Evolutionary conservation across 805 yeast species (phyloP).

Genomic region (Blastobotrys peoriensis): DNA sequence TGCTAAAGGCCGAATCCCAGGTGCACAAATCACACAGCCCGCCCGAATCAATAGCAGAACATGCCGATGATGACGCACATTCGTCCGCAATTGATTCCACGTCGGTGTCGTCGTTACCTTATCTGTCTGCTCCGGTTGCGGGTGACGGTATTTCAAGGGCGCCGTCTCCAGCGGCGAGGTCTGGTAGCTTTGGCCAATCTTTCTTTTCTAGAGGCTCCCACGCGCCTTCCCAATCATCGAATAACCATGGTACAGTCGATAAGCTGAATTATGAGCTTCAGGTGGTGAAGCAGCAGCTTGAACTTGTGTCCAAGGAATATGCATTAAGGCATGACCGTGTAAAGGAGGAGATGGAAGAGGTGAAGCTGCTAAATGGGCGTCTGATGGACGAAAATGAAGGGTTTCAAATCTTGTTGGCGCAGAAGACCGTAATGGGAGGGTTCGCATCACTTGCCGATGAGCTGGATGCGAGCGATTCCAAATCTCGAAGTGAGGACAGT

Average conservation of each 20-base stretch:
- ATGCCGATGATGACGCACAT: background rate
- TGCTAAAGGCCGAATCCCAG: background rate
- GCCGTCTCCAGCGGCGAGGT: background rate
- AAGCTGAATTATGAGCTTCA: conserved; percentile 19
- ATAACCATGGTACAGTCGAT: conserved; percentile 11
- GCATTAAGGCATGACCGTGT: conserved; percentile 22
- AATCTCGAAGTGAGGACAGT: conserved; percentile 4
- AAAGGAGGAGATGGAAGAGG: conserved; percentile 22
- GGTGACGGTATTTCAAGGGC: background rate
- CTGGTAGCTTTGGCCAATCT: background rate
- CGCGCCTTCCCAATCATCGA: background rate
- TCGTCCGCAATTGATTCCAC: background rate
- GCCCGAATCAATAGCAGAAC: background rate
- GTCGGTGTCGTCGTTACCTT: background rate
- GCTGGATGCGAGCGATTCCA: conserved; percentile 12
- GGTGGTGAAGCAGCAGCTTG: conserved; percentile 24
- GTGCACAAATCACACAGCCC: background rate
- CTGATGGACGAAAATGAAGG: conserved; percentile 31
- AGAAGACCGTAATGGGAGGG: conserved; percentile 27
- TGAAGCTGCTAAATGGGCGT: conserved; percentile 20
- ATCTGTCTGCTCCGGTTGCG: background rate
- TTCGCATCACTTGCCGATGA: conserved; percentile 19
- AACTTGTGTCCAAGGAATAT: conserved; percentile 27
- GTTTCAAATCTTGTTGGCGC: conserved; percentile 30
- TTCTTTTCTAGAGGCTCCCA: background rate